phyloP scores from a whole-genome alignment of 2,329 filamentous ascomycete genomes.

The Aspergillus melleus region DNA sequence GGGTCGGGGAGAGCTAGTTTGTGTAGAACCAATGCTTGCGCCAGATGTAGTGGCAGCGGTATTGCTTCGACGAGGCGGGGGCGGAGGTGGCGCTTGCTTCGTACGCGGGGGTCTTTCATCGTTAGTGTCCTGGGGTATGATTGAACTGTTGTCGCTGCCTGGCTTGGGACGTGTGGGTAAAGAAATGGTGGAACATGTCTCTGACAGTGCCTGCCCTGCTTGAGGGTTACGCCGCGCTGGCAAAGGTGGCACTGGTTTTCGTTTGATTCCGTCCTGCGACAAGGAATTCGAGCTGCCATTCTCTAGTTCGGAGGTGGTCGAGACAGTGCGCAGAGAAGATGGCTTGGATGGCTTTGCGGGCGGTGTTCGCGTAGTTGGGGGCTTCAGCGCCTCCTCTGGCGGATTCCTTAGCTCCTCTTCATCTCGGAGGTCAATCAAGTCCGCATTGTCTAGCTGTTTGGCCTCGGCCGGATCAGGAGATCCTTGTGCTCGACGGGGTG shows the following conservation, averaged over 20 bases:
- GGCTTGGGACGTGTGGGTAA: slow-evolving; percentile 27
- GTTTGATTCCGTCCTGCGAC: slow-evolving; percentile 26
- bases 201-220: slow-evolving; percentile 11
- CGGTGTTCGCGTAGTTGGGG: slow-evolving; percentile 26
- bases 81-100: slow-evolving; percentile 31
- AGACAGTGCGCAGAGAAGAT: slow-evolving; percentile 38
- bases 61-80: slow-evolving; percentile 34
- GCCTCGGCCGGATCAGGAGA: slow-evolving; percentile 18
- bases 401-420: slow-evolving; percentile 20
- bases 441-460: slow-evolving; percentile 29
- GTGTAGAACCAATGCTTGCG: slow-evolving; percentile 9
- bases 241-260: slow-evolving; percentile 39
- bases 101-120: slow-evolving; percentile 10
- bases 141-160: background rate
- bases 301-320: slow-evolving; percentile 23
- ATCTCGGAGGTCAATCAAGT: slow-evolving; percentile 45
- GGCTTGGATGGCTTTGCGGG: slow-evolving; percentile 49
- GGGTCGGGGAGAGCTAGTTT: slow-evolving; percentile 16
- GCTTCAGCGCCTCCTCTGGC: slow-evolving; percentile 16
- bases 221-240: slow-evolving; percentile 34
- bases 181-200: slow-evolving; percentile 16
- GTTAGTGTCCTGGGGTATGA: slow-evolving; percentile 8
- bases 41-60: slow-evolving; percentile 26
- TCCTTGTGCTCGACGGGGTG: slow-evolving; percentile 37
- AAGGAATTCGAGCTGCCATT: slow-evolving; percentile 9